A percentile compares a stretch with the other conserved stretches of the same genome.
These are phyloP conservation scores for Botryotinia convoluta DNA, from an alignment of 2,329 filamentous ascomycete species.

Conservation along the genomic window DNA sequence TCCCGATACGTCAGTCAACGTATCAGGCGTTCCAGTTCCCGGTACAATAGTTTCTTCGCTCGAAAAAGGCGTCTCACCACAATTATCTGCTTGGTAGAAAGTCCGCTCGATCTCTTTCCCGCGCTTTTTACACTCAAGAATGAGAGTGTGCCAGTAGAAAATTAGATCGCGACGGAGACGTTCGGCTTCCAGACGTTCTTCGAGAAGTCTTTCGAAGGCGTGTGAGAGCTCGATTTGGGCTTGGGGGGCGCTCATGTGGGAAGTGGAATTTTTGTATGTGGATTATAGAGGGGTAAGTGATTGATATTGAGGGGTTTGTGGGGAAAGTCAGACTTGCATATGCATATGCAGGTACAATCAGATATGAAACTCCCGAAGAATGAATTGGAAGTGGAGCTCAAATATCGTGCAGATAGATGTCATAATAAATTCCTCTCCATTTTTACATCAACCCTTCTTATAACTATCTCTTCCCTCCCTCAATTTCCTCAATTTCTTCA, in stretches of 20 bases:
- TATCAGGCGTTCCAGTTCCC: background rate
- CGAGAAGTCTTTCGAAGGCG: constrained; percentile 18
- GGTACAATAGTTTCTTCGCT: constrained; percentile 15
- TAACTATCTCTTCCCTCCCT: background rate
- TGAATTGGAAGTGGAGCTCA: background rate
- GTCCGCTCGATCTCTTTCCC: background rate
- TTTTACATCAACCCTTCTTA: constrained; percentile 6
- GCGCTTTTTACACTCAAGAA: background rate
- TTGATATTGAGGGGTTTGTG: background rate
- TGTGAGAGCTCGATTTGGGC: constrained; percentile 11
- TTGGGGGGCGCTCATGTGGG: constrained; percentile 2
- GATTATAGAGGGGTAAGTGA: background rate
- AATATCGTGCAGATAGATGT: background rate
- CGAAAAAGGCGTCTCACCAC: constrained; percentile 11
- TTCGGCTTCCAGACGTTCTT: constrained; percentile 12
- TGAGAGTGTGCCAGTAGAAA: constrained; percentile 12
- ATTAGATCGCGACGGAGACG: constrained; percentile 6
- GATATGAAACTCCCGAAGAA: constrained; percentile 5
- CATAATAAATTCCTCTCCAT: constrained; percentile 11
- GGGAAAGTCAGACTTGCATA: constrained; percentile 15
- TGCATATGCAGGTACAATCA: constrained; percentile 12
- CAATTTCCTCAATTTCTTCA: background rate
- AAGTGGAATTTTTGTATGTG: background rate
- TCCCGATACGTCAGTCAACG: background rate
- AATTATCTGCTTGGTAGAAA: constrained; percentile 3